Conservation (phyloP, 352 stramenopile genomes). For the Pythium utonaiense region DNA sequence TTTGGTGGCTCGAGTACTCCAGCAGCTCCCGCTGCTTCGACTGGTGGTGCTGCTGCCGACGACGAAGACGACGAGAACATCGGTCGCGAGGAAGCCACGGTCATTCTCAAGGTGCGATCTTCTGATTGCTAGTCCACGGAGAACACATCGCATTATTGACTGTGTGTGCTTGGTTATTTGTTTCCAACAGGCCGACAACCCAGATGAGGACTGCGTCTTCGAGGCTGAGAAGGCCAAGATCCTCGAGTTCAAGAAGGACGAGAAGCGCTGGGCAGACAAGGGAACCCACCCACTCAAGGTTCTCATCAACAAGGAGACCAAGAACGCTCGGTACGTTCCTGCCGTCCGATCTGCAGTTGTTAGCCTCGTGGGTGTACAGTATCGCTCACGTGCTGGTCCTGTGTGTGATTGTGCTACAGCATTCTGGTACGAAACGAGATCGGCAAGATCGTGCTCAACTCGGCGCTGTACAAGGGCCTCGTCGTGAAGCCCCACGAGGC, state of each 20-base stretch:
- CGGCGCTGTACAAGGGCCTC: conserved; percentile 78
- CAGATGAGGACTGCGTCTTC: conserved; percentile 73
- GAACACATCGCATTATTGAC: background rate
- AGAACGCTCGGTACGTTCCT: conserved; percentile 47
- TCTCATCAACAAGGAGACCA: conserved; percentile 71
- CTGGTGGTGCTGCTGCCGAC: conserved; percentile 10
- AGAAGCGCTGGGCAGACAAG: conserved; percentile 88
- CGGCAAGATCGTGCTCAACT: conserved; percentile 86
- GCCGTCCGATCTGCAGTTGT: too few relatives aligned
- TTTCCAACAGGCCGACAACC: conserved; percentile 42
- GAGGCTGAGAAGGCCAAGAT: conserved; percentile 77
- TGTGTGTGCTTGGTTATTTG: background rate
- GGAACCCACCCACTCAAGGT: conserved; percentile 77
- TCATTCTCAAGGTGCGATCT: conserved; percentile 77
- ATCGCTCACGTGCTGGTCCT: background rate
- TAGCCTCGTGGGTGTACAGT: too few relatives aligned
- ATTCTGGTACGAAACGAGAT: conserved; percentile 84
- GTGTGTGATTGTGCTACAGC: conserved; percentile 21
- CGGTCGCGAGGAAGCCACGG: conserved; percentile 77
- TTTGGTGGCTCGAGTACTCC: conserved; percentile 22
- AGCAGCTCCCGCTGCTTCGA: conserved; percentile 18
- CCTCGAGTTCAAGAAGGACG: conserved; percentile 84
- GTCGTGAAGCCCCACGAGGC: conserved; percentile 51
- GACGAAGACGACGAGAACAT: conserved; percentile 81
- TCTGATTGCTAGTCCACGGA: background rate